Conservation (phyloP, 106 monocot genomes). For the Hemerocallis citrina region DNA sequence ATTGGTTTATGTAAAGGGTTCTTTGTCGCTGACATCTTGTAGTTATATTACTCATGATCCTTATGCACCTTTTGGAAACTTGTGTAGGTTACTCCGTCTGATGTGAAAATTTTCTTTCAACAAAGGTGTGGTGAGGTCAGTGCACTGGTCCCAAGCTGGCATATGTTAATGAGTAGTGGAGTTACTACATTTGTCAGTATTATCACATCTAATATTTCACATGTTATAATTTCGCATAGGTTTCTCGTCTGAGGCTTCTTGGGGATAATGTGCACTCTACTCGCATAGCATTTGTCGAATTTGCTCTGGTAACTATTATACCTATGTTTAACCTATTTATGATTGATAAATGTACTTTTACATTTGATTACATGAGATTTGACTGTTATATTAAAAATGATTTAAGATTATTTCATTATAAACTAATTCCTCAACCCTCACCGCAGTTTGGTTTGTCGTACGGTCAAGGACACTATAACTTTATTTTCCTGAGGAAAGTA, state of each 20-base stretch:
- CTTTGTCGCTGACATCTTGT: not conserved
- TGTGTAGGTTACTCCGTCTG: conserved; percentile 44
- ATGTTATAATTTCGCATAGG: not conserved
- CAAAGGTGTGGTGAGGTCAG: conserved; percentile 43
- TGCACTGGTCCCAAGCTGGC: not conserved
- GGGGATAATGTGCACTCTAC: conserved; percentile 23
- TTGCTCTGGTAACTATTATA: conserved; percentile 9
- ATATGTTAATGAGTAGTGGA: not conserved
- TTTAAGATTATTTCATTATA: too few relatives aligned
- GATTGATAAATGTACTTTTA: conserved; percentile 34
- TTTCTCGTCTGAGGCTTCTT: conserved; percentile 19
- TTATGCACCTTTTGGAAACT: too few relatives aligned
- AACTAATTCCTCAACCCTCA: too few relatives aligned
- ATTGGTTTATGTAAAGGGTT: not conserved
- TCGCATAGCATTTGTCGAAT: conserved; percentile 23
- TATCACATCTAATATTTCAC: not conserved
- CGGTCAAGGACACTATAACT: too few relatives aligned
- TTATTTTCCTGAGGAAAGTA: too few relatives aligned
- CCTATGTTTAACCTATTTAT: conserved; percentile 18
- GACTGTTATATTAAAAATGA: too few relatives aligned
- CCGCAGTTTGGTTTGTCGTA: too few relatives aligned
- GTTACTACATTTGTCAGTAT: not conserved
- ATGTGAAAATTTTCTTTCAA: conserved; percentile 46
- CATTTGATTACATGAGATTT: conserved; percentile 3
- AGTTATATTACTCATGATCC: too few relatives aligned